Conservation (phyloP, 2,329 filamentous ascomycete species). For the Drechslera avenae region DNA sequence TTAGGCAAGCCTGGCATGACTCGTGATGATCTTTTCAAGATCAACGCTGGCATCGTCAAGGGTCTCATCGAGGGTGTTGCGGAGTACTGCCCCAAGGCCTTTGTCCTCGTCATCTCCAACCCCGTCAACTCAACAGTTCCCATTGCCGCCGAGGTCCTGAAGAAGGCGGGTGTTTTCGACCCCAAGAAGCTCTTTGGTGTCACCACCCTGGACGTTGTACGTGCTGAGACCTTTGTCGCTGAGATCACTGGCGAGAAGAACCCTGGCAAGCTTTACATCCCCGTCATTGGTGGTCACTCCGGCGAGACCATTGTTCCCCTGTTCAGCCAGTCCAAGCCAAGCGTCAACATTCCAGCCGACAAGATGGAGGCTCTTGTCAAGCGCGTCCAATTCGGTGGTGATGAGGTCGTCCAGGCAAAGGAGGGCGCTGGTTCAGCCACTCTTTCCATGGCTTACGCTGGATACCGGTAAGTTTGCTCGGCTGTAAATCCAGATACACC, state of each 20-base stretch:
- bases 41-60: conserved; percentile 98
- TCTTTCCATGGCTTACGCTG: conserved; percentile 93
- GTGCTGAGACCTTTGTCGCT: conserved; percentile 94
- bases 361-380: conserved; percentile 91
- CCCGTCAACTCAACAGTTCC: conserved; percentile 99
- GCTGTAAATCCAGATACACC: not conserved
- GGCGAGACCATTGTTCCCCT: conserved; percentile 97
- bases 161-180: conserved; percentile 91
- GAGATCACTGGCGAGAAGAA: conserved; percentile 81
- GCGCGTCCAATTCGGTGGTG: conserved; percentile 96
- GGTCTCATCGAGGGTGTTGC: conserved; percentile 87
- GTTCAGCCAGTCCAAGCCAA: conserved; percentile 86
- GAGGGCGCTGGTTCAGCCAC: conserved; percentile 89
- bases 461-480: conserved; percentile 61
- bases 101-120: conserved; percentile 97
- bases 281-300: conserved; percentile 95
- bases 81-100: conserved; percentile 88
- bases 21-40: conserved; percentile 99
- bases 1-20: conserved; percentile 98
- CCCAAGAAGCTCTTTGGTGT: conserved; percentile 96
- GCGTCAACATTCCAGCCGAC: conserved; percentile 80
- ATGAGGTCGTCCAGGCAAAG: conserved; percentile 96
- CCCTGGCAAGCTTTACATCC: conserved; percentile 81
- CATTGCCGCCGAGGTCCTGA: conserved; percentile 95
- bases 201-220: conserved; percentile 97